phyloP scores from a whole-genome alignment of 129 eudicot genomes.

The Pseudognaphalium luteoalbum region DNA sequence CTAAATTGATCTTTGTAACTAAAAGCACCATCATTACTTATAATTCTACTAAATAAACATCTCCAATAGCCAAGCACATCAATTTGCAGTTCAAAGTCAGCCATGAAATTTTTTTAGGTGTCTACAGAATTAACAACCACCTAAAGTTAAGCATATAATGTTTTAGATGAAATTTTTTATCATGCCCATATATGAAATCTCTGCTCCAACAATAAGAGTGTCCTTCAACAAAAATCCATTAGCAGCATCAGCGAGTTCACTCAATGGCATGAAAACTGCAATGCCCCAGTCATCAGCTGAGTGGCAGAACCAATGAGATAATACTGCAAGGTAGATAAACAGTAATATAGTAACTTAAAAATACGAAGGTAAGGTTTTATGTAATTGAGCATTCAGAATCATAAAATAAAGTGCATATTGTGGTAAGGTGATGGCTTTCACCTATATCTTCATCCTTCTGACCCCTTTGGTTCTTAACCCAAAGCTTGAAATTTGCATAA shows the following conservation, averaged over 20 bases:
- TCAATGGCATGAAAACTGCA: neutral
- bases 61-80: too few species aligned
- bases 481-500: neutral
- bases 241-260: neutral
- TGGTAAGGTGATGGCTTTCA: neutral
- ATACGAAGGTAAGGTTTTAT: neutral
- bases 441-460: neutral
- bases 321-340: neutral
- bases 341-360: too few species aligned
- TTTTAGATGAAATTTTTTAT: conserved; percentile 5
- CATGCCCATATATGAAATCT: conserved; percentile 7
- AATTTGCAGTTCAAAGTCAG: too few species aligned
- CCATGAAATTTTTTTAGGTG: too few species aligned
- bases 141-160: too few species aligned
- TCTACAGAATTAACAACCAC: too few species aligned
- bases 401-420: neutral
- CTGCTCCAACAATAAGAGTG: conserved; percentile 3
- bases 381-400: neutral
- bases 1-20: too few species aligned
- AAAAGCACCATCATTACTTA: too few species aligned
- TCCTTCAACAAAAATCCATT: conserved; percentile 1
- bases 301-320: neutral
- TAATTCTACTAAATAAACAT: too few species aligned
- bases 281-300: neutral
- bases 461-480: neutral